phyloP scores from a whole-genome alignment of 148 eudicot species.

The Diospyros lotus region DNA sequence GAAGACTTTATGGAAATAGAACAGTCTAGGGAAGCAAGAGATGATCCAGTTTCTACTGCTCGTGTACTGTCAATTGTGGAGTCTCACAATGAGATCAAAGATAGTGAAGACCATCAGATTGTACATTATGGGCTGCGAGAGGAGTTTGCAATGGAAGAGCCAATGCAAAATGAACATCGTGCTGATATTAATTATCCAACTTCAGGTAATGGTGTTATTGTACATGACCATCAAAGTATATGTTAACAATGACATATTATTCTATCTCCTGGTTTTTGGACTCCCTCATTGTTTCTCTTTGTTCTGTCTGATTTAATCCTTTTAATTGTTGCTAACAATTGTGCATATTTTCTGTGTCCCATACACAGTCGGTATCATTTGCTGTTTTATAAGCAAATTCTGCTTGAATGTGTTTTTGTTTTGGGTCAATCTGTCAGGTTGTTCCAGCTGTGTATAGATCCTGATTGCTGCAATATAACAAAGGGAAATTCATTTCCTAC shows the following conservation, averaged over 20 bases:
- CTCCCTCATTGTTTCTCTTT: not conserved
- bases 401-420: not conserved
- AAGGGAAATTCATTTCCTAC: too few species aligned
- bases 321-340: not conserved
- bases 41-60: slow-evolving; percentile 13
- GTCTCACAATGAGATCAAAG: slow-evolving; percentile 18
- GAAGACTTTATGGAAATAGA: slow-evolving; percentile 25
- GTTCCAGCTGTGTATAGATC: too few species aligned
- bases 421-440: not conserved
- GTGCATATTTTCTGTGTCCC: too few species aligned
- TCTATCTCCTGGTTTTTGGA: slow-evolving; percentile 1
- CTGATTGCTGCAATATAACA: too few species aligned
- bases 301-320: not conserved
- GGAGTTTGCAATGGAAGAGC: slow-evolving; percentile 26
- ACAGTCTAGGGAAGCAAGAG: slow-evolving; percentile 21
- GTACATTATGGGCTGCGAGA: slow-evolving; percentile 11
- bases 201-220: slow-evolving; percentile 21
- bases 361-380: too few species aligned
- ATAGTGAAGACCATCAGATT: slow-evolving; percentile 14
- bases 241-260: not conserved
- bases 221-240: not conserved
- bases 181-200: slow-evolving; percentile 6
- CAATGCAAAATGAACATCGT: slow-evolving; percentile 18
- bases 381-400: too few species aligned
- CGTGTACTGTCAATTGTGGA: slow-evolving; percentile 21